Conservation (phyloP, 129 eudicot species). For the Flaveria bidentis region DNA sequence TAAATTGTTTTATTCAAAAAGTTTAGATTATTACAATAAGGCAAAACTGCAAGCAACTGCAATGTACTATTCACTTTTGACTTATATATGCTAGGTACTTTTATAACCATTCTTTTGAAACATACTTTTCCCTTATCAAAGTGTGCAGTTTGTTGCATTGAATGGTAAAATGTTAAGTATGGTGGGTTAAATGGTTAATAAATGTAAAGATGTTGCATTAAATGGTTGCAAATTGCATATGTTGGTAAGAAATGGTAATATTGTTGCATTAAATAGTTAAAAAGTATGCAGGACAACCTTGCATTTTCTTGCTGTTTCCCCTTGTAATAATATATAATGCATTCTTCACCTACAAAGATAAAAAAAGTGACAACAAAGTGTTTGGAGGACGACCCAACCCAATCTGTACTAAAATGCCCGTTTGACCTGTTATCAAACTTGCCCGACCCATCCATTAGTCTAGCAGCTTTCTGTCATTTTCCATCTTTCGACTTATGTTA, state of each 20-base stretch:
- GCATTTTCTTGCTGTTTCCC: neutral
- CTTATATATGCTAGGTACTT: neutral
- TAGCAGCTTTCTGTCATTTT: neutral
- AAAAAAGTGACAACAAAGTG: neutral
- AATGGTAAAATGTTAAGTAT: conserved; percentile 1
- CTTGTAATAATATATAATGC: neutral
- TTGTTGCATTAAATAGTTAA: neutral
- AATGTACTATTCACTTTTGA: conserved; percentile 4
- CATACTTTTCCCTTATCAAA: neutral
- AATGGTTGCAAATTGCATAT: neutral
- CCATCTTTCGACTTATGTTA: neutral
- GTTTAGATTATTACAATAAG: neutral
- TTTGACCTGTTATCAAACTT: neutral
- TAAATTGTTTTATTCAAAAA: neutral
- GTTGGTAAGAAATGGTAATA: conserved; percentile 6
- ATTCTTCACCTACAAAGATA: neutral
- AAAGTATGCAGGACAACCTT: neutral
- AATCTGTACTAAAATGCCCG: neutral
- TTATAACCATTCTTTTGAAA: neutral
- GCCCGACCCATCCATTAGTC: neutral
- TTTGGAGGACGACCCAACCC: neutral
- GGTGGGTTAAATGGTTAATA: neutral
- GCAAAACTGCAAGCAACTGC: neutral
- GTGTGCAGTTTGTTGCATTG: conserved; percentile 1
- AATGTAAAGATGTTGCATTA: neutral